Conservation (phyloP, 768 basidiomycete species). For the Rhodosporidiobolus odoratus region DNA sequence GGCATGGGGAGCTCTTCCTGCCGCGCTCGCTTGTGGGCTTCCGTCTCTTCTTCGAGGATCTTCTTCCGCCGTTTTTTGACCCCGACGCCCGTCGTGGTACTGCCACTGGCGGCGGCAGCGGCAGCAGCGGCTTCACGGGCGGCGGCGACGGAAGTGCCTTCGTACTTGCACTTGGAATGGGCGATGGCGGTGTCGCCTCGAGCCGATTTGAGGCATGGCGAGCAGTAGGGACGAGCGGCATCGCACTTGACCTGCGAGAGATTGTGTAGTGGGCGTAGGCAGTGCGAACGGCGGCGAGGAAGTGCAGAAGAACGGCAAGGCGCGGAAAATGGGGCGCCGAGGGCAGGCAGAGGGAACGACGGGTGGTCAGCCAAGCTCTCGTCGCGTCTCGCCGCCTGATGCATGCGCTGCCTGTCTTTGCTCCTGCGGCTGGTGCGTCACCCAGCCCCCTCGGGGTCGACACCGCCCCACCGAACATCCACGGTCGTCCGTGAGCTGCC, state of each 20-base stretch:
- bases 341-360: no score
- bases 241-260: slow-evolving; percentile 38
- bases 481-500: no score
- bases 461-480: no score
- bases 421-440: no score
- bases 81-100: not conserved
- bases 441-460: no score
- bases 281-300: not conserved
- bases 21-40: no score
- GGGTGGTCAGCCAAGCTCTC: no score
- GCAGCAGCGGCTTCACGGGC: slow-evolving; percentile 9
- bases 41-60: not conserved
- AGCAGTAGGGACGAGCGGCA: slow-evolving; percentile 17
- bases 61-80: no score
- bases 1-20: no score
- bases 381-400: no score
- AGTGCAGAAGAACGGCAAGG: not conserved
- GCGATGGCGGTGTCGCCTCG: slow-evolving; percentile 10
- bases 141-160: slow-evolving; percentile 32
- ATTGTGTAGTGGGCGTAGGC: no score
- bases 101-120: not conserved
- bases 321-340: not conserved
- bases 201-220: slow-evolving; percentile 33
- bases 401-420: no score
- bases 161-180: slow-evolving; percentile 24